A percentile compares a stretch with the other conserved stretches of the same genome.
phyloP scores from a whole-genome alignment of 2,329 filamentous ascomycete species.

The Claviceps quebecensis region DNA sequence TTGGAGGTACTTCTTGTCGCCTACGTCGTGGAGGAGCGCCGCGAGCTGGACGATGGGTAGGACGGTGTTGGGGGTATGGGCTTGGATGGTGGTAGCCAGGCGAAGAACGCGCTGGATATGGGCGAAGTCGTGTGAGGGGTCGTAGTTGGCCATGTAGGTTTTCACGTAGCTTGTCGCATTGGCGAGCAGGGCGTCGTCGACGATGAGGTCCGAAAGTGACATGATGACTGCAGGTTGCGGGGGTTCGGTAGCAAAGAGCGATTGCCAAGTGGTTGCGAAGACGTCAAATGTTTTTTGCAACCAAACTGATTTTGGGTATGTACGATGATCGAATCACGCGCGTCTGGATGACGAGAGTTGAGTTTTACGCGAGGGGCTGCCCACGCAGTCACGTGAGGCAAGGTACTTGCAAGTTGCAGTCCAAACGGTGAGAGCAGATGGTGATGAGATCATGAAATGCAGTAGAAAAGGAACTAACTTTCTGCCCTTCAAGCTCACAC shows the following conservation, averaged over 20 bases:
- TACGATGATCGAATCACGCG: too few species aligned
- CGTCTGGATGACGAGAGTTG: background rate
- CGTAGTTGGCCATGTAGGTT: constrained; percentile 62
- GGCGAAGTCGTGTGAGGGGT: constrained; percentile 76
- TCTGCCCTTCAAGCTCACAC: too few species aligned
- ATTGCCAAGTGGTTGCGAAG: too few species aligned
- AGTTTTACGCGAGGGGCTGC: background rate
- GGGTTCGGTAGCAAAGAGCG: background rate
- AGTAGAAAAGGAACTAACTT: too few species aligned
- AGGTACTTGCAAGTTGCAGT: background rate
- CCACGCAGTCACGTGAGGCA: background rate
- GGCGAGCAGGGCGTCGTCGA: constrained; percentile 33
- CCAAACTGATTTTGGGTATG: too few species aligned
- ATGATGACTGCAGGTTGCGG: background rate
- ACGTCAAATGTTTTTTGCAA: too few species aligned
- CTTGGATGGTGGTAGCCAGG: constrained; percentile 54
- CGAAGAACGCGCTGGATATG: constrained; percentile 70
- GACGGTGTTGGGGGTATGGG: constrained; percentile 25
- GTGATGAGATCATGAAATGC: too few species aligned
- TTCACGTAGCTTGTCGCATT: constrained; percentile 49
- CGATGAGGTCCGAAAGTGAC: constrained; percentile 8
- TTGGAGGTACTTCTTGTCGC: constrained; percentile 66
- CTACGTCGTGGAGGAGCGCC: constrained; percentile 75
- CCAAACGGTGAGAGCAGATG: too few species aligned
- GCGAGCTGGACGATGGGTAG: constrained; percentile 48